phyloP scores from a whole-genome alignment of 2,329 filamentous ascomycete genomes.

The Hymenoscyphus occultus region DNA sequence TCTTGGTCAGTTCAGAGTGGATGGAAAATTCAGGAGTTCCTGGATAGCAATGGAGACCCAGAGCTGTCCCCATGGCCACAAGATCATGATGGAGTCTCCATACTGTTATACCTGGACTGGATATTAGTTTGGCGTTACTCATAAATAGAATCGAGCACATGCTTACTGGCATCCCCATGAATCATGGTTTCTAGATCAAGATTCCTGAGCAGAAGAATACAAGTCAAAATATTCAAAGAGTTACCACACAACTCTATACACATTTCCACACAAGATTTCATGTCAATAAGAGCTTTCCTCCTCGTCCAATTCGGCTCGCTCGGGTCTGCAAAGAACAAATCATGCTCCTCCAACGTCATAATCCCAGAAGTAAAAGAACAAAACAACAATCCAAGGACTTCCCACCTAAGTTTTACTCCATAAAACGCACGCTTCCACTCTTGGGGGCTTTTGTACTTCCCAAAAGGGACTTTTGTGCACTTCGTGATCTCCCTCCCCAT shows the following conservation, averaged over 20 bases:
- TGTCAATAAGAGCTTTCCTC: constrained; percentile 12
- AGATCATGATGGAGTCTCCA: constrained; percentile 26
- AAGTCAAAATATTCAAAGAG: constrained; percentile 15
- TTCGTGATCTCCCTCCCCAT: constrained; percentile 16
- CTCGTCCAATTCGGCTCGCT: not conserved
- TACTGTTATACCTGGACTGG: constrained; percentile 15
- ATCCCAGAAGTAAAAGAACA: constrained; percentile 11
- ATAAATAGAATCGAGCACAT: not conserved
- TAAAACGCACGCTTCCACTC: constrained; percentile 20
- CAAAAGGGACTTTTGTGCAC: constrained; percentile 6
- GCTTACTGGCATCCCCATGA: constrained; percentile 21
- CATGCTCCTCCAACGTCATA: constrained; percentile 13
- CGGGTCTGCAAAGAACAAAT: constrained; percentile 11
- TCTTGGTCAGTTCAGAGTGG: constrained; percentile 21
- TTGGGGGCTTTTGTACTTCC: constrained; percentile 8
- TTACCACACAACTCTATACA: constrained; percentile 21
- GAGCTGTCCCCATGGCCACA: constrained; percentile 19
- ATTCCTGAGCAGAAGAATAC: constrained; percentile 21
- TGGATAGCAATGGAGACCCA: constrained; percentile 23
- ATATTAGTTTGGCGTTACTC: not conserved
- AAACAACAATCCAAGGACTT: constrained; percentile 21
- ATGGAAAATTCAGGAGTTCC: constrained; percentile 14
- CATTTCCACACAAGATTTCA: constrained; percentile 19
- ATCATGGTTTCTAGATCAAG: constrained; percentile 22
- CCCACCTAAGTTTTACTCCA: constrained; percentile 22